These are phyloP conservation scores for Picea glauca DNA, from an alignment of 75 land plant genomes.

Conservation along the genomic window DNA sequence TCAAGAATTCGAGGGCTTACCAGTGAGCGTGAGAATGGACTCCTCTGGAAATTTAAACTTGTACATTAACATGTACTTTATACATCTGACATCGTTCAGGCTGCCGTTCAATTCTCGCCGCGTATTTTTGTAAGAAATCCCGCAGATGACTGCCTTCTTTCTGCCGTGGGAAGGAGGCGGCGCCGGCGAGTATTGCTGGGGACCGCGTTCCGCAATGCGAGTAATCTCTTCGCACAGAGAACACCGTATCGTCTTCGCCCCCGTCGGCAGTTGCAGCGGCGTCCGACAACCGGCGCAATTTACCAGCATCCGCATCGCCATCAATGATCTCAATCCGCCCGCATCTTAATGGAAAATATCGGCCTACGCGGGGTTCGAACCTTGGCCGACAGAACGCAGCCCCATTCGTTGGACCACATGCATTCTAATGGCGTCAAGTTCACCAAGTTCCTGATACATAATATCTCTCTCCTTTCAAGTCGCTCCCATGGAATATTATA, in stretches of 20 bases:
- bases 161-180: constrained; percentile 55
- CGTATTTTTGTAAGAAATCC: constrained; percentile 68
- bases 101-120: constrained; percentile 90
- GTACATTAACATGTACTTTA: constrained; percentile 66
- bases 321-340: too few relatives aligned
- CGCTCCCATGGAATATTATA: too few relatives aligned
- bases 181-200: constrained; percentile 49
- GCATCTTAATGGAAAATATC: too few relatives aligned
- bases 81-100: constrained; percentile 95
- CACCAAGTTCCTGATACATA: too few relatives aligned
- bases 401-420: too few relatives aligned
- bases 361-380: too few relatives aligned
- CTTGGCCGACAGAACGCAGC: too few relatives aligned
- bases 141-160: constrained; percentile 81
- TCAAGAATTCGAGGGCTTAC: constrained; percentile 19
- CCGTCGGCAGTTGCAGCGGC: constrained; percentile 73
- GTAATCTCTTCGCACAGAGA: constrained; percentile 67
- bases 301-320: constrained; percentile 46
- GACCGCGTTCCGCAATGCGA: constrained; percentile 36
- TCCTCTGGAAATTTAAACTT: constrained; percentile 79
- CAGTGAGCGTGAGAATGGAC: constrained; percentile 89
- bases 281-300: constrained; percentile 66
- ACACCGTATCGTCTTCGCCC: constrained; percentile 70
- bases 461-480: too few relatives aligned
- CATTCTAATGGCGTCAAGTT: too few relatives aligned